These are phyloP conservation scores for Aspergillus brunneoviolaceus DNA, from an alignment of 2,329 filamentous ascomycete species.

Conservation along the genomic window DNA sequence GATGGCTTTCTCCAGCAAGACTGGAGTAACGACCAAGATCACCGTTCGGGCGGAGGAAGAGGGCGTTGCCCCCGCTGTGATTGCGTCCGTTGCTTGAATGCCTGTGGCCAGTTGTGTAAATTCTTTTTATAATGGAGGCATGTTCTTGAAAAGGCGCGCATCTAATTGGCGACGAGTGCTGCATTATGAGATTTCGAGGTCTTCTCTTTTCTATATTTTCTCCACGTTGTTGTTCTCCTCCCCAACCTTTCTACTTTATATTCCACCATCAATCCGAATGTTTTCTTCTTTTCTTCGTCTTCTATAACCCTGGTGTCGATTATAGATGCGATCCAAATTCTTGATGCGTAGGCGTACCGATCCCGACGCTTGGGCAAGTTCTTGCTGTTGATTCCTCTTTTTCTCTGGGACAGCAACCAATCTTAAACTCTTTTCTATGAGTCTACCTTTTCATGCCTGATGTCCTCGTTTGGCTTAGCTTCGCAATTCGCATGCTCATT, in stretches of 20 bases:
- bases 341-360: slow-evolving; percentile 19
- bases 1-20: slow-evolving; percentile 92
- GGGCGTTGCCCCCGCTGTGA: slow-evolving; percentile 78
- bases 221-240: slow-evolving; percentile 8
- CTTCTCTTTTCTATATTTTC: slow-evolving; percentile 13
- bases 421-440: no score
- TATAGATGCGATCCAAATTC: slow-evolving; percentile 24
- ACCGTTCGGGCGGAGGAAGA: slow-evolving; percentile 90
- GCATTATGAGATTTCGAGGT: slow-evolving; percentile 24
- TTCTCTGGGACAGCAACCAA: no score
- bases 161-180: slow-evolving; percentile 19
- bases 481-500: no score
- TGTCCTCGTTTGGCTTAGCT: no score
- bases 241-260: neutral
- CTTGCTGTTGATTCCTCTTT: no score
- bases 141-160: slow-evolving; percentile 16
- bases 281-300: slow-evolving; percentile 9
- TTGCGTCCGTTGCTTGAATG: slow-evolving; percentile 76
- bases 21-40: slow-evolving; percentile 94
- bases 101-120: slow-evolving; percentile 17
- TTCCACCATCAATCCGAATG: neutral
- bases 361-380: neutral
- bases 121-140: slow-evolving; percentile 18
- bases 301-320: slow-evolving; percentile 22
- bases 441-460: no score